phyloP scores from a whole-genome alignment of 2,329 filamentous ascomycete genomes.

The Sporothrix curviconia region DNA sequence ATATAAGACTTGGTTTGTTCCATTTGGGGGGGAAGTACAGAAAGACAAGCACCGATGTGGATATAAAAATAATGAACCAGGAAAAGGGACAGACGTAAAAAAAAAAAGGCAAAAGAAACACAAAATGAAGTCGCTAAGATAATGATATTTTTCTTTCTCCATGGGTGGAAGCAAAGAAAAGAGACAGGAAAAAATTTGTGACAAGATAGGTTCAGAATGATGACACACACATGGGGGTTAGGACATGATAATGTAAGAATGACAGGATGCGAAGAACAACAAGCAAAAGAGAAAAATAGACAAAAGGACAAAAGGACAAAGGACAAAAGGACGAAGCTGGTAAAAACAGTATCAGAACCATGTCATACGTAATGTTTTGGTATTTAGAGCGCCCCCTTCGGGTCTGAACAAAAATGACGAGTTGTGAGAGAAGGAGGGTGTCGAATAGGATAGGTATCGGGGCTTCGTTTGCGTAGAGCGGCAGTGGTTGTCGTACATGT shows the following conservation, averaged over 20 bases:
- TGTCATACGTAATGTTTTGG: not conserved
- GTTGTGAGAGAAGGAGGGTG: not conserved
- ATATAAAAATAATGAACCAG: not conserved
- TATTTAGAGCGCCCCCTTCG: no score
- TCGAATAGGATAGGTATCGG: no score
- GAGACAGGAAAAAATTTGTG: not conserved
- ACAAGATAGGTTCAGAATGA: no score
- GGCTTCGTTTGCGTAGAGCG: no score
- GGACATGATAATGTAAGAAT: not conserved
- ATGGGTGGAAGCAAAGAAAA: no score
- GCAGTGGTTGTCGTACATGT: no score
- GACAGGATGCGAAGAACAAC: not conserved
- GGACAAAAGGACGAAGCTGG: not conserved
- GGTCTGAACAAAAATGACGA: not conserved
- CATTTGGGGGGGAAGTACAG: not conserved
- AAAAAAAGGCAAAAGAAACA: not conserved
- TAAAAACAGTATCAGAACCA: not conserved
- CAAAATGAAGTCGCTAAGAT: not conserved
- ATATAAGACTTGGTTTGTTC: not conserved
- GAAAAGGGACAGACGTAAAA: not conserved
- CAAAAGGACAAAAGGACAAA: not conserved
- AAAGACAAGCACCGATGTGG: constrained; percentile 4
- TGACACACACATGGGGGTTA: no score
- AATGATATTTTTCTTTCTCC: no score
- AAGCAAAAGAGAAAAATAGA: not conserved